A percentile compares a stretch with the other conserved stretches of the same genome.
These are phyloP conservation scores for Penicillium salamii DNA, from an alignment of 495 filamentous ascomycete species.

Conservation along the genomic window DNA sequence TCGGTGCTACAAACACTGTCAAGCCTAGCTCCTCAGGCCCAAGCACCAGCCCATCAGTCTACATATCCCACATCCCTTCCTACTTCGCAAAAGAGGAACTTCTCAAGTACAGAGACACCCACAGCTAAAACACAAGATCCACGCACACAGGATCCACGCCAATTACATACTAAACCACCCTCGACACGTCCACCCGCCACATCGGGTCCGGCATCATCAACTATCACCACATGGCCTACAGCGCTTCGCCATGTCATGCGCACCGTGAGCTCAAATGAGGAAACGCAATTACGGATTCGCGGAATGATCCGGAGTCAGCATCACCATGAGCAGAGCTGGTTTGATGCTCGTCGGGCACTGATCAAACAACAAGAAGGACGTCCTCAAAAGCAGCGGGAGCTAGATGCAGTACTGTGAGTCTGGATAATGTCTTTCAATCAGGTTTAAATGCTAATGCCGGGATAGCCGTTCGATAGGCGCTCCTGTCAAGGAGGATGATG, in stretches of 20 bases:
- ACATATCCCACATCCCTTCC: too few species aligned
- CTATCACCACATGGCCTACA: constrained; percentile 62
- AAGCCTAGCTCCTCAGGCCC: constrained; percentile 18
- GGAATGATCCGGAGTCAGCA: constrained; percentile 63
- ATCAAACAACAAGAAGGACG: constrained; percentile 48
- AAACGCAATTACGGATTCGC: constrained; percentile 35
- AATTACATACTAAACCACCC: not conserved
- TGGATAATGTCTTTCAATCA: not conserved
- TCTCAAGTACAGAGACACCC: not conserved
- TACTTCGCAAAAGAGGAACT: too few species aligned
- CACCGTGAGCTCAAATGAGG: constrained; percentile 51
- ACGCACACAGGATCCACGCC: constrained; percentile 9
- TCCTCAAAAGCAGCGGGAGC: constrained; percentile 48
- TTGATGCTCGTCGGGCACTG: constrained; percentile 49
- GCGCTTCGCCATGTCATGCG: constrained; percentile 62
- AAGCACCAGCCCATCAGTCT: constrained; percentile 6
- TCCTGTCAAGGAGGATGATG: constrained; percentile 27
- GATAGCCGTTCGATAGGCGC: constrained; percentile 41
- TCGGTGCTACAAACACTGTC: constrained; percentile 53
- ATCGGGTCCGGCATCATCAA: constrained; percentile 43
- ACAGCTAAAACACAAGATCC: not conserved
- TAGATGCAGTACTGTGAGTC: constrained; percentile 50
- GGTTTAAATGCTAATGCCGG: not conserved
- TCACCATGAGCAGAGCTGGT: constrained; percentile 65
- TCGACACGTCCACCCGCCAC: constrained; percentile 7